Base-by-base conservation (phyloP, 129 eudicot genomes). In the Cynara cardunculus region DNA sequence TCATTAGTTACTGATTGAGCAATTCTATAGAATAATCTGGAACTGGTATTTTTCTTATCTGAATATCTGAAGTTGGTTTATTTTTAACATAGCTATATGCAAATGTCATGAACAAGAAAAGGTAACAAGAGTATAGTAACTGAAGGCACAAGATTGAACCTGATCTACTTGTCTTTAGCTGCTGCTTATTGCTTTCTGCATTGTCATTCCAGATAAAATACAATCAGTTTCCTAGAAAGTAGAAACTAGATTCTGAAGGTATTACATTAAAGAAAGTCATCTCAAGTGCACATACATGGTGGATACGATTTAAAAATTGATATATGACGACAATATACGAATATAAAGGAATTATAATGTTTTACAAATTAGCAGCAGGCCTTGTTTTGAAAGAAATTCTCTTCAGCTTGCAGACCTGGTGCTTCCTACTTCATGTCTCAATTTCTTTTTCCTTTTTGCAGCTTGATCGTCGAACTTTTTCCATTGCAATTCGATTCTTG, bases 401-500 rank as follows among this genome's bases (percentile, higher is more conserved):
- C 69, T 64, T 64, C 27, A 64, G 69, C 69, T 22, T 64, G 69
- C 69, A 64, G 28, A 64, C 26, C 4, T 64, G 69, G 69, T 62
- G 69, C 69, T 19, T 64, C 26, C 14, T 64, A 64, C 69, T 78
- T 67, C 21, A 26, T 78, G 19, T 78, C 71, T 78, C 30, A 4
- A 39, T 62, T 32, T 62, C 25, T 11, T 81, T 69, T 56, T 49
- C 26, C 69, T 64, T 81, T 59, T 73, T 84, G 74, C 93, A 96
- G 99, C 68, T 91, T 84, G 95, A 93, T 68, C 89, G 91, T 46
- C 87, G 73, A 86, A 89, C 98, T 22, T 72, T 93, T 66, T 93
- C 97, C 31, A 88, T 96, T 81, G 97, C 92, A 5, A 53, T 91
- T 21, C 98, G 99, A 44, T 93, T 96, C 76, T 61, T 93, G 77